Percentiles rank a stretch among this genome's conserved stretches.
These are phyloP conservation scores for Gaultheria prostrata DNA, from an alignment of 148 eudicot species.

Conservation along the genomic window DNA sequence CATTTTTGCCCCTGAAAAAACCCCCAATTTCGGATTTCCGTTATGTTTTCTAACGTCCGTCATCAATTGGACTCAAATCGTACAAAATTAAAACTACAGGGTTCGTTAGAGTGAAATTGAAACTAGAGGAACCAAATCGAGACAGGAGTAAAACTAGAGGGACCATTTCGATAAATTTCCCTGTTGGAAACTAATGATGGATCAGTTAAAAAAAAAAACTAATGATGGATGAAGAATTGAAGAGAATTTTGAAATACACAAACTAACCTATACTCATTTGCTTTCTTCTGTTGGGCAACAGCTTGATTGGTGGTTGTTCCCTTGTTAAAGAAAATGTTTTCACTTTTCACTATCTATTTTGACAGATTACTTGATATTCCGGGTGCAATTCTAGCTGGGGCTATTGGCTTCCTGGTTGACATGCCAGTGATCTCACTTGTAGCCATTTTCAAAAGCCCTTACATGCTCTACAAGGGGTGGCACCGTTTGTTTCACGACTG, in stretches of 20 bases:
- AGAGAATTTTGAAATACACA: not conserved
- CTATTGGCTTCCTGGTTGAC: conserved; percentile 61
- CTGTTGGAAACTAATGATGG: too few relatives aligned
- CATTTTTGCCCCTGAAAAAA: too few relatives aligned
- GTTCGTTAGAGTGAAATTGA: too few relatives aligned
- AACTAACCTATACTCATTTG: not conserved
- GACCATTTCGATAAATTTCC: too few relatives aligned
- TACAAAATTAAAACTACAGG: too few relatives aligned
- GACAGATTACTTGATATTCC: conserved; percentile 70
- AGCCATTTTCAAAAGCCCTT: conserved; percentile 78
- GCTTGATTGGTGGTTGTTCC: not conserved
- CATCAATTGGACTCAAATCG: too few relatives aligned
- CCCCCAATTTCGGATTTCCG: too few relatives aligned
- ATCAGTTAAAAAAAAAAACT: too few relatives aligned
- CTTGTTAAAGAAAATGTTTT: conserved; percentile 5
- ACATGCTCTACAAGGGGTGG: conserved; percentile 97
- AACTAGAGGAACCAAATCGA: too few relatives aligned
- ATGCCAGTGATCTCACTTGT: conserved; percentile 63
- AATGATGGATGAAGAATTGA: not conserved
- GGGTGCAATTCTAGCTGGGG: conserved; percentile 55
- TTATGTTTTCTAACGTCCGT: too few relatives aligned
- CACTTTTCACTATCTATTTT: conserved; percentile 6
- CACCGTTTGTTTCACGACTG: conserved; percentile 74
- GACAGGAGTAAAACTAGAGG: too few relatives aligned
- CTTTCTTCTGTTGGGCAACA: not conserved